A percentile compares a stretch with the other conserved stretches of the same genome.
Evolutionary conservation across 768 basidiomycete genomes (phyloP).

Genomic region (Mycena rosella): DNA sequence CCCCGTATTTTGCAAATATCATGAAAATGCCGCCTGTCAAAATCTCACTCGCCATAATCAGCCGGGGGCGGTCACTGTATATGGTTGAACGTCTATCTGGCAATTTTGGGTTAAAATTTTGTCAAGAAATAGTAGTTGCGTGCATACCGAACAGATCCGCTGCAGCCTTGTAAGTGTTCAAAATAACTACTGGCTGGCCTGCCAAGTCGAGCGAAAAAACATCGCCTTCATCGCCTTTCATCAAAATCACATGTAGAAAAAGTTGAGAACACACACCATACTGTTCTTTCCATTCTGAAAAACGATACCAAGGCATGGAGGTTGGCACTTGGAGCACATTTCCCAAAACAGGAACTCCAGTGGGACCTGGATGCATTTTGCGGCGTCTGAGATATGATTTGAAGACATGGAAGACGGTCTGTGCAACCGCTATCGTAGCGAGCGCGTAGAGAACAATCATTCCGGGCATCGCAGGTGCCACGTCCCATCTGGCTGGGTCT

Average conservation of each 20-base stretch:
- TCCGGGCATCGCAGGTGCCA: not conserved
- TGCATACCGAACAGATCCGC: constrained; percentile 4
- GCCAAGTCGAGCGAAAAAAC: not conserved
- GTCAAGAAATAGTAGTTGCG: not conserved
- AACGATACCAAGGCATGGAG: not conserved
- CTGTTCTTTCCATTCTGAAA: not conserved
- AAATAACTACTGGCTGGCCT: constrained; percentile 8
- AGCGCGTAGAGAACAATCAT: not conserved
- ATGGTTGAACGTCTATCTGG: constrained; percentile 5
- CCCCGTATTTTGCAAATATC: constrained; percentile 1
- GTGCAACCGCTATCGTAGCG: not conserved
- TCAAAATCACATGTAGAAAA: not conserved
- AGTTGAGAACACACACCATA: not conserved
- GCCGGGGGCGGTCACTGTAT: constrained; percentile 8
- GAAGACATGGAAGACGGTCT: not conserved
- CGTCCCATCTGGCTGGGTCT: not conserved
- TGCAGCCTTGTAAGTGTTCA: constrained; percentile 2
- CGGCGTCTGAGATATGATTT: not conserved
- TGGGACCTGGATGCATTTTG: not conserved
- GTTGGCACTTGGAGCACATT: not conserved
- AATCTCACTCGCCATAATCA: constrained; percentile 8
- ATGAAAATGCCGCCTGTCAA: constrained; percentile 6
- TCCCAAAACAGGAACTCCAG: not conserved
- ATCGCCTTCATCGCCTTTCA: not conserved
- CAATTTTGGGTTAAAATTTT: not conserved